Percentiles rank a stretch among this genome's conserved stretches.
These are phyloP conservation scores for Eremothecium coryli DNA, from an alignment of 1,139 yeast genomes.

Conservation along the genomic window DNA sequence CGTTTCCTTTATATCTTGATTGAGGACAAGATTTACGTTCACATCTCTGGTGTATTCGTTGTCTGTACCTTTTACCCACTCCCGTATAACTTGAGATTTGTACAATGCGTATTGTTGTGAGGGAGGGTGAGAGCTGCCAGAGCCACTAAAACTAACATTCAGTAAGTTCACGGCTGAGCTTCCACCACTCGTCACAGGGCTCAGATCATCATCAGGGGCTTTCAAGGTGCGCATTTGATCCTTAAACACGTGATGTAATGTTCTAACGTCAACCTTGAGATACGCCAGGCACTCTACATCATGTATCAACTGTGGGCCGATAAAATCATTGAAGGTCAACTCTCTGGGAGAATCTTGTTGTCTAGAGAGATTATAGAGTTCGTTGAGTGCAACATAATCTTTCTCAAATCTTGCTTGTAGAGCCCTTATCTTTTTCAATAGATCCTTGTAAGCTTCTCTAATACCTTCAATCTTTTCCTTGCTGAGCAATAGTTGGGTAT, in stretches of 20 bases:
- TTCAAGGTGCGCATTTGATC: conserved; percentile 20
- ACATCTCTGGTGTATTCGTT: conserved; percentile 20
- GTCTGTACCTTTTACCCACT: conserved; percentile 19
- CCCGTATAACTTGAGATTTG: conserved; percentile 16
- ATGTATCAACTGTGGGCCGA: conserved; percentile 16
- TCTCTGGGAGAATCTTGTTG: conserved; percentile 10
- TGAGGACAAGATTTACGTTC: conserved; percentile 26
- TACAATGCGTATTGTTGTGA: conserved; percentile 13
- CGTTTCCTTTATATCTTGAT: conserved; percentile 32
- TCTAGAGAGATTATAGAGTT: conserved; percentile 15
- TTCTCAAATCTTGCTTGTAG: conserved; percentile 15
- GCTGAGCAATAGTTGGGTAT: conserved; percentile 20
- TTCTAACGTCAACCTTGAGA: conserved; percentile 14
- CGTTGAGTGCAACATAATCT: conserved; percentile 14
- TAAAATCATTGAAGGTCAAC: conserved; percentile 21
- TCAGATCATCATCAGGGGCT: conserved; percentile 6
- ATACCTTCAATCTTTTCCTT: conserved; percentile 13
- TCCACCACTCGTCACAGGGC: conserved; percentile 7
- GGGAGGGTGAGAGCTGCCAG: conserved; percentile 10
- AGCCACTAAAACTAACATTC: conserved; percentile 14
- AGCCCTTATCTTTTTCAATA: conserved; percentile 10
- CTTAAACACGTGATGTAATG: conserved; percentile 20
- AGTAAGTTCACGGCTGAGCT: conserved; percentile 9
- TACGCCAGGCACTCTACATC: conserved; percentile 24
- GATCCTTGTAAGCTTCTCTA: conserved; percentile 11